Base-by-base conservation (phyloP, 345 rosid genomes). In the Eucalyptus urophylla region DNA sequence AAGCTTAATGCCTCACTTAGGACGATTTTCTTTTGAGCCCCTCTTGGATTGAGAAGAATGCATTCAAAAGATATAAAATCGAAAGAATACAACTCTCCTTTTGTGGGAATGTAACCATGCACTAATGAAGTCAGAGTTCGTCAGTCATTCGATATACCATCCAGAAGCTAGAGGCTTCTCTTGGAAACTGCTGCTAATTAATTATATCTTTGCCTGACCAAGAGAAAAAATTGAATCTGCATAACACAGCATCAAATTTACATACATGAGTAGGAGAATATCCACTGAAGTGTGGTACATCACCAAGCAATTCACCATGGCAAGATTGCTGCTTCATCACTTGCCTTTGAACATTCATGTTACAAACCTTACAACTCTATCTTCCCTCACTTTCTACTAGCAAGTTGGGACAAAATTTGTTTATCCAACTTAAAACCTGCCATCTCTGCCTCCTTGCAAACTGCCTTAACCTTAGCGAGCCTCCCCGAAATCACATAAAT, bases 371-470 rank as follows among this genome's bases (percentile, higher is more conserved):
- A 88, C 69, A 58, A 80, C 51, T 22, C 21, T 80, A 89, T 90
- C 88, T 89, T 85, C 89, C 87, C 88, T 89, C 92, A 47, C 89
- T 88, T 88, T 95, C 91, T 80, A 94, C 94, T 90, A 91, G 93
- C 88, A 90, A 94, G 88, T 87, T 89, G 87, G 40, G 89, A 86
- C 16, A 56, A 89, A 50, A 93, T 91, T 51, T 91, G 91, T 60
- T 85, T 86, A 80, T 95, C 96, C 90, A 95, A 90, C 88, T 93
- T 93, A 87, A 97, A 94, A 53, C 99, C 99, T 49, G 97, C 95
- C 92, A 93, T 92, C 92, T 94, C 97, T 49, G 94, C 95, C 91
- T 96, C 99, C 91, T 93, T 96, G 62, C 93, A 90, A 44, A 96
- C 88, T 92, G 93, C 96, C 93, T 89, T 96, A 80, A 95, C 95